Conservation (phyloP, 2,329 filamentous ascomycete genomes). For the Dactylellina drechsleri region DNA sequence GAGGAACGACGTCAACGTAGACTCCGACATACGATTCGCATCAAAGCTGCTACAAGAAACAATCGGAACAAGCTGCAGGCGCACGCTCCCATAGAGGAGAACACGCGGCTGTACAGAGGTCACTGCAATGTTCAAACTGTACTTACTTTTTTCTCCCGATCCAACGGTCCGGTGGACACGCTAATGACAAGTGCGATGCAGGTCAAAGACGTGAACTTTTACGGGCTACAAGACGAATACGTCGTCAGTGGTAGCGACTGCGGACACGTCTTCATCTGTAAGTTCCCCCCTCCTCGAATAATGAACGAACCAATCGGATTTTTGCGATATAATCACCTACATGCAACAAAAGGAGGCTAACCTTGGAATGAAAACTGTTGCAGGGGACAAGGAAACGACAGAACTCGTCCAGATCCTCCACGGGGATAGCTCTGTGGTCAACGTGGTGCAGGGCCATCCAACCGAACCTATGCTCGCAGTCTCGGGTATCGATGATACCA, state of each 20-base stretch:
- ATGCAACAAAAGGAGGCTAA: conserved; percentile 21
- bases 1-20: conserved; percentile 38
- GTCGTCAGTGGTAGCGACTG: conserved; percentile 75
- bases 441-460: conserved; percentile 73
- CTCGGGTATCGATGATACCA: conserved; percentile 74
- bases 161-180: conserved; percentile 13
- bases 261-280: conserved; percentile 74
- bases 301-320: conserved; percentile 35
- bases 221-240: conserved; percentile 74
- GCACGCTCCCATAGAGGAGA: conserved; percentile 58
- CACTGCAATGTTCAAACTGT: conserved; percentile 73
- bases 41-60: conserved; percentile 39
- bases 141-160: conserved; percentile 33
- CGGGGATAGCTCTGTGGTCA: conserved; percentile 75
- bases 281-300: conserved; percentile 3
- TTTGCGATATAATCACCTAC: conserved; percentile 2
- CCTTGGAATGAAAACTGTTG: conserved; percentile 11
- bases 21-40: conserved; percentile 44
- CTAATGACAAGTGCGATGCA: conserved; percentile 42
- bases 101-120: conserved; percentile 70
- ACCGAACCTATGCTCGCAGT: conserved; percentile 74
- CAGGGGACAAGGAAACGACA: conserved; percentile 69
- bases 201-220: conserved; percentile 76
- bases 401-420: conserved; percentile 73
- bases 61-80: conserved; percentile 48